Conservation (phyloP, 441 rosid genomes). For the Pelargonium fulgidum region DNA sequence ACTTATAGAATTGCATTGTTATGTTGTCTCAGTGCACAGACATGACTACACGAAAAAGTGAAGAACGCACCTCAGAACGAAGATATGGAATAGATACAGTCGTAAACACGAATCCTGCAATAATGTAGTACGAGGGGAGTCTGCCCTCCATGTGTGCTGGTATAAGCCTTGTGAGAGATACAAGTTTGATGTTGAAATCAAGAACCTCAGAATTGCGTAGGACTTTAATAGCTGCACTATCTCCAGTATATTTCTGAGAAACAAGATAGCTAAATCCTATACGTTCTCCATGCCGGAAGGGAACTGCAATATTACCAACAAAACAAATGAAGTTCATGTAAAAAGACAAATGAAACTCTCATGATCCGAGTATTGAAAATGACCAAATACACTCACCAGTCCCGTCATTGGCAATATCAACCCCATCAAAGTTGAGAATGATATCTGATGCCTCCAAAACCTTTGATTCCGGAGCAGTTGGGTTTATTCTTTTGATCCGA, state of each 20-base stretch:
- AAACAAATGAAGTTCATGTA: neutral
- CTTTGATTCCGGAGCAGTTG: conserved; percentile 73
- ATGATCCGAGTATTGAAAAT: too few relatives aligned
- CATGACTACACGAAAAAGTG: neutral
- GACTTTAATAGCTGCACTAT: conserved; percentile 63
- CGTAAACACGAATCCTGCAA: conserved; percentile 87
- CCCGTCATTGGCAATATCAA: conserved; percentile 88
- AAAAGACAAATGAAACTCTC: too few relatives aligned
- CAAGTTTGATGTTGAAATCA: conserved; percentile 63
- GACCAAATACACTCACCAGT: too few relatives aligned
- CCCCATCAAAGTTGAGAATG: conserved; percentile 76
- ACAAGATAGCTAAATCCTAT: conserved; percentile 92
- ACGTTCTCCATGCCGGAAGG: conserved; percentile 87
- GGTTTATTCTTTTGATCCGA: conserved; percentile 80
- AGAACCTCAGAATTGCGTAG: conserved; percentile 56
- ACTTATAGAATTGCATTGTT: too few relatives aligned
- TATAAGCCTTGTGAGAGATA: conserved; percentile 69
- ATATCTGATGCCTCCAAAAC: conserved; percentile 78
- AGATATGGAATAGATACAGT: conserved; percentile 90
- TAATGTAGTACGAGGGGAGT: conserved; percentile 81
- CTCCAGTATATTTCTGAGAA: conserved; percentile 87
- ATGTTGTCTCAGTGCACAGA: too few relatives aligned
- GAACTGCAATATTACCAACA: conserved; percentile 45
- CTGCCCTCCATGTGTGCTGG: conserved; percentile 70
- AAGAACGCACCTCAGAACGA: conserved; percentile 67